Evolutionary conservation across 1,284 basidiomycete genomes (phyloP), one percentile per base, ranked within the genome.

Genomic region (Ganoderma lucidum): DNA sequence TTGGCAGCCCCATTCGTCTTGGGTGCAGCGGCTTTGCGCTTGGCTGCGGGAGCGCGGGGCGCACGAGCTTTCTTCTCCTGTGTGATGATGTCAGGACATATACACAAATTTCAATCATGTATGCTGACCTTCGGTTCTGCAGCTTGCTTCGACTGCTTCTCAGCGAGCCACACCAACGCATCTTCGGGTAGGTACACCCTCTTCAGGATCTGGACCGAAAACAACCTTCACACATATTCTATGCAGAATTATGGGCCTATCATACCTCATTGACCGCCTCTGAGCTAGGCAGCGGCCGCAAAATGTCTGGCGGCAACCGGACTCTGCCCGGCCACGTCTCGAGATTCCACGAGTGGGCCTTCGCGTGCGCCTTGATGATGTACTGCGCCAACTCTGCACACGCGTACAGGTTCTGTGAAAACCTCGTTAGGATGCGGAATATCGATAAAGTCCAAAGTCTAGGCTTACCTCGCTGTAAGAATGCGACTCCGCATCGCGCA

Each of bases 301-400:
- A 88, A 65, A 98, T 95, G 79, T 98, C 96, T 8, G 84, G 79
- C 0, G 96, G 96, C 35, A 99, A 80, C 72, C 88, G 88, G 42
- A 97, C 83, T 77, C 93, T 93, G 35, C 92, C 94, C 0, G 95
- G 95, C 78, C 94, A 96, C 30, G 89, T 91, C 64, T 90, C 84
- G 8, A 99, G 82, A 2, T 86, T 87, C 96, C 97, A 98, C 3
- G 86, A 86, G 62, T 92, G 87, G 3, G 82, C 73, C 42, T 89
- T 86, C 0, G 94, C 92, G 28, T 88, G 86, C 0, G 83, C 82
- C 75, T 92, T 93, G 79, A 99, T 93, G 44, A 98, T 83, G 71
- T 95, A 88, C 80, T 98, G 94, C 0, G 96, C 91, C 5, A 99
- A 84, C 77, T 99, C 98, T 72, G 92, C 91, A 62, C 96, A 84